Conservation (phyloP, 805 yeast genomes). For the Yamadazyma olivae region DNA sequence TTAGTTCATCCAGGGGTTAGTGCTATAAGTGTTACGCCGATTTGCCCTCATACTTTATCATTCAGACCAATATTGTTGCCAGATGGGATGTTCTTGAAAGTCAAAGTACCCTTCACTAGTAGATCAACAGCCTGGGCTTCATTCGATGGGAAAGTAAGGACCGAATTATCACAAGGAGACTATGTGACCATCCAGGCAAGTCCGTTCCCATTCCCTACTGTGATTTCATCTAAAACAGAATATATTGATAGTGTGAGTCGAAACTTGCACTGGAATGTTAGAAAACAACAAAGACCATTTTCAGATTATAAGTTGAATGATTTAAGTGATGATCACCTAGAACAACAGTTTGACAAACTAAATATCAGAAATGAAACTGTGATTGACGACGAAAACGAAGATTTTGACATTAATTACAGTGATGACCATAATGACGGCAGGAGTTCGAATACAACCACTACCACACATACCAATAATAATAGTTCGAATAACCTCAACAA, state of each 20-base stretch:
- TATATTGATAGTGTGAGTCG: slow-evolving; percentile 82
- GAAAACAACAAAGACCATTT: slow-evolving; percentile 85
- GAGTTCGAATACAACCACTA: not conserved
- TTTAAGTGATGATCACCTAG: slow-evolving; percentile 12
- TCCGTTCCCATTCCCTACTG: slow-evolving; percentile 92
- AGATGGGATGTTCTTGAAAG: slow-evolving; percentile 82
- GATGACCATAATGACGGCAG: slow-evolving; percentile 17
- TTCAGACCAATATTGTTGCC: slow-evolving; percentile 91
- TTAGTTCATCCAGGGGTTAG: slow-evolving; percentile 92
- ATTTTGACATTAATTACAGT: slow-evolving; percentile 36
- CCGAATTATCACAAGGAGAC: slow-evolving; percentile 79
- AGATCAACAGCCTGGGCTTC: slow-evolving; percentile 96
- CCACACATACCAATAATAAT: not conserved
- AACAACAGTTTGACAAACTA: slow-evolving; percentile 8
- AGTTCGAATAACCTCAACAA: not conserved
- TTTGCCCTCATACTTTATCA: slow-evolving; percentile 92
- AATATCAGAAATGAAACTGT: slow-evolving; percentile 2
- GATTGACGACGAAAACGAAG: slow-evolving; percentile 23
- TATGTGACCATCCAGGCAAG: slow-evolving; percentile 83
- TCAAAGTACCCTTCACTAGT: slow-evolving; percentile 74
- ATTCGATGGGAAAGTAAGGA: slow-evolving; percentile 88
- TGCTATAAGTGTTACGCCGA: slow-evolving; percentile 90
- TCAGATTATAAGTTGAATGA: slow-evolving; percentile 13
- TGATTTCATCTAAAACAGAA: slow-evolving; percentile 68
- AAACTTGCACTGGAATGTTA: slow-evolving; percentile 88